These are phyloP conservation scores for Tolypocladium tundrense DNA, from an alignment of 2,329 filamentous ascomycete genomes.

Conservation along the genomic window DNA sequence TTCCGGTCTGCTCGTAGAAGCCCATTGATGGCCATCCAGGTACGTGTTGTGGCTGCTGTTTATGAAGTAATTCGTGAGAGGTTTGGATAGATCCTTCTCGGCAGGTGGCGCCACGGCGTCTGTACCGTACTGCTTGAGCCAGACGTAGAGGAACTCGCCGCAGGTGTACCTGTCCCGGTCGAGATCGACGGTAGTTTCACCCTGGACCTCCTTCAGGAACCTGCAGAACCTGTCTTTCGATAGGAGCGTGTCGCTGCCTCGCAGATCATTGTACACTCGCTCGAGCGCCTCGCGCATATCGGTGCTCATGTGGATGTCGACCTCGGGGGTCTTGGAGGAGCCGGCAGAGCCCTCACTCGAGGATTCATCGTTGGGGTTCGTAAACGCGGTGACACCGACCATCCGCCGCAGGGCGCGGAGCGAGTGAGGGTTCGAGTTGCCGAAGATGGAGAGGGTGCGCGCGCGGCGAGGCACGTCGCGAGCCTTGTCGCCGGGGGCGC, in stretches of 20 bases:
- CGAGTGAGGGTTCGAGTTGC: constrained; percentile 21
- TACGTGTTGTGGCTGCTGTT: constrained; percentile 95
- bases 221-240: constrained; percentile 27
- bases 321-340: constrained; percentile 5
- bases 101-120: constrained; percentile 33
- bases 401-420: constrained; percentile 19
- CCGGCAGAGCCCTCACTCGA: constrained; percentile 12
- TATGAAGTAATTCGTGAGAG: constrained; percentile 85
- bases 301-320: constrained; percentile 33
- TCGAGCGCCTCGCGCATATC: constrained; percentile 38
- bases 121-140: constrained; percentile 32
- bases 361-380: constrained; percentile 10
- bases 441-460: constrained; percentile 29
- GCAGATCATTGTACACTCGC: constrained; percentile 35
- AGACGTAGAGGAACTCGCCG: constrained; percentile 40
- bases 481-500: constrained; percentile 4
- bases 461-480: constrained; percentile 17
- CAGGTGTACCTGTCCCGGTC: constrained; percentile 31
- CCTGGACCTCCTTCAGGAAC: constrained; percentile 42
- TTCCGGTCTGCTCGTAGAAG: constrained; percentile 64
- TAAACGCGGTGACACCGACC: constrained; percentile 21
- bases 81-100: constrained; percentile 50
- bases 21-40: constrained; percentile 75
- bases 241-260: constrained; percentile 19
- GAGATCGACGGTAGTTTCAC: constrained; percentile 25